phyloP scores from a whole-genome alignment of 2,329 filamentous ascomycete species.

The Westerdykella sp. region DNA sequence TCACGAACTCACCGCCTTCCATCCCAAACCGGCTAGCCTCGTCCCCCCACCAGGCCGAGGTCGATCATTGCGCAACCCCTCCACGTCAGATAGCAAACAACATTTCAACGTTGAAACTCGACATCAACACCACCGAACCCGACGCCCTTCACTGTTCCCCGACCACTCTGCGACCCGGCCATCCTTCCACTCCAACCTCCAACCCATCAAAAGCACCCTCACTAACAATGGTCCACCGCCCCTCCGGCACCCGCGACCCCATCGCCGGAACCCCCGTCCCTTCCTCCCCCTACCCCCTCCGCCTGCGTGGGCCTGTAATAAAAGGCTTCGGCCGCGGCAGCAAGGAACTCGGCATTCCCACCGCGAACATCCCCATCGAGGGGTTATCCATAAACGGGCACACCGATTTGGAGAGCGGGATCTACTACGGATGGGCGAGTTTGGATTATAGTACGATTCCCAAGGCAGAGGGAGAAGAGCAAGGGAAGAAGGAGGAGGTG shows the following conservation, averaged over 20 bases:
- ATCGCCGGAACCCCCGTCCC: slow-evolving; percentile 70
- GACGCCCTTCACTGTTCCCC: slow-evolving; percentile 4
- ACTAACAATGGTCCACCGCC: slow-evolving; percentile 14
- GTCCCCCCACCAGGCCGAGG: too few species aligned
- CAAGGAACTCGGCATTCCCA: slow-evolving; percentile 95
- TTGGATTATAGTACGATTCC: slow-evolving; percentile 49
- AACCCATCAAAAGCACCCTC: background rate
- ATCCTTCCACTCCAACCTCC: background rate
- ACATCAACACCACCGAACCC: too few species aligned
- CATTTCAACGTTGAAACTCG: too few species aligned
- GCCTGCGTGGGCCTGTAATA: slow-evolving; percentile 79
- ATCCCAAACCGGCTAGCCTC: too few species aligned
- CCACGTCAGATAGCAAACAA: too few species aligned
- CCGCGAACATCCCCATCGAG: slow-evolving; percentile 72
- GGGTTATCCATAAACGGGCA: slow-evolving; percentile 65
- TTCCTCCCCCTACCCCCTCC: slow-evolving; percentile 70
- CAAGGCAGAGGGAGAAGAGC: slow-evolving; percentile 20
- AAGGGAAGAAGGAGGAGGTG: slow-evolving; percentile 1
- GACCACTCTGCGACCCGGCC: slow-evolving; percentile 4
- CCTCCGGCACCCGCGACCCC: slow-evolving; percentile 54
- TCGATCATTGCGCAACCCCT: too few species aligned
- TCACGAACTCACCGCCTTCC: too few species aligned
- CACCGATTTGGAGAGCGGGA: slow-evolving; percentile 62
- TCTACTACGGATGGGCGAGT: slow-evolving; percentile 90
- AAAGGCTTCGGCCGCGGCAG: slow-evolving; percentile 90